These are phyloP conservation scores for Leucocoprinus sp. DNA, from an alignment of 768 basidiomycete species.

Conservation along the genomic window DNA sequence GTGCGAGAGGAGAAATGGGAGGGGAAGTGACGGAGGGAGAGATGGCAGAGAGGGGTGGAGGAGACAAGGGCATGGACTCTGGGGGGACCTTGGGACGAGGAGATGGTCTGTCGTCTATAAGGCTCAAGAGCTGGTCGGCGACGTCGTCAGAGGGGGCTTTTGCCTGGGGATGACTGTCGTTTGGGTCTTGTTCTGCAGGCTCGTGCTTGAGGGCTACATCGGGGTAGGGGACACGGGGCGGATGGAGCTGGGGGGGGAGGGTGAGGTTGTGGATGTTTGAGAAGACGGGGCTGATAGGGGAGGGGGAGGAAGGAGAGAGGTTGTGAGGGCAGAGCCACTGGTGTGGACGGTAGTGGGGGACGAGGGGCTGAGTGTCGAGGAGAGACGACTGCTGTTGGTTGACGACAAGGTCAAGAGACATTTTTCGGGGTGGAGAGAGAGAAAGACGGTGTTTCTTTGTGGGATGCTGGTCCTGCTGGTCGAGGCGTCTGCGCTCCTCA, in stretches of 20 bases:
- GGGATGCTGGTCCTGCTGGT: slow-evolving; percentile 23
- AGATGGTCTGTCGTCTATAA: slow-evolving; percentile 46
- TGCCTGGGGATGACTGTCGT: no score
- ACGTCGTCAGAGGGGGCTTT: slow-evolving; percentile 44
- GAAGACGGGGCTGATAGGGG: slow-evolving; percentile 20
- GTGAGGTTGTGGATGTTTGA: slow-evolving; percentile 6
- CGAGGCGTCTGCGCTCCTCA: slow-evolving; percentile 51
- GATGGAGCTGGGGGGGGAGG: slow-evolving; percentile 12
- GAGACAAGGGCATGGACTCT: not conserved
- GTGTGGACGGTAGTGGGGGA: slow-evolving; percentile 21
- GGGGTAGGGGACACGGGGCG: slow-evolving; percentile 22
- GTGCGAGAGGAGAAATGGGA: slow-evolving; percentile 19
- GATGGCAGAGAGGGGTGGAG: slow-evolving; percentile 11
- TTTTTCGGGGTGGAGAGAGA: not conserved
- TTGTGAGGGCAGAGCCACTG: slow-evolving; percentile 20
- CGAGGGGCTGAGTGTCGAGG: slow-evolving; percentile 18
- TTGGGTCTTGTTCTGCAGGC: no score
- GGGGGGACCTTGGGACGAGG: not conserved
- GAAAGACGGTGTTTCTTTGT: slow-evolving; percentile 30
- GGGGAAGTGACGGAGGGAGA: slow-evolving; percentile 12
- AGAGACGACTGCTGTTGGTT: not conserved
- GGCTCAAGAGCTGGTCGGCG: slow-evolving; percentile 62
- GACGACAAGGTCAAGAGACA: slow-evolving; percentile 8
- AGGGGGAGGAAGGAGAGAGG: slow-evolving; percentile 21
- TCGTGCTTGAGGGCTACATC: slow-evolving; percentile 38